Evolutionary conservation across 106 monocot species (phyloP).

Genomic region (Dendrobium chrysotoxum): DNA sequence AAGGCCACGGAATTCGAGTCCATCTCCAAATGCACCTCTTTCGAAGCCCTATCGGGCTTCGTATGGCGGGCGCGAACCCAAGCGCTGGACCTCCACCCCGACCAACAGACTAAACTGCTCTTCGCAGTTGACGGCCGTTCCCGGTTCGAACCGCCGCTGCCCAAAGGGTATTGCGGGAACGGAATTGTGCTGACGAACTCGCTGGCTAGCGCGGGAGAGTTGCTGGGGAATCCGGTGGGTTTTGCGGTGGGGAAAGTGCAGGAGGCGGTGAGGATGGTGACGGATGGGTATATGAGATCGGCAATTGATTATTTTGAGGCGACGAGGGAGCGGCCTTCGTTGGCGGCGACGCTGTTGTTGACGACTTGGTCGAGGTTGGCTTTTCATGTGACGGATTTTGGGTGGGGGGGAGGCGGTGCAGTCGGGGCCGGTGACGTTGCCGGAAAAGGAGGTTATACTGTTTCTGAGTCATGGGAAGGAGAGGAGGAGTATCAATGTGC

Average conservation of each 20-base stretch:
- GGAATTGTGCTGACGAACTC: conserved; percentile 79
- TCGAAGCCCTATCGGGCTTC: conserved; percentile 61
- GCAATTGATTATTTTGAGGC: conserved; percentile 78
- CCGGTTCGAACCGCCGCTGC: conserved; percentile 61
- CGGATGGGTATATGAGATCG: conserved; percentile 61
- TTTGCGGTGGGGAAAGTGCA: conserved; percentile 41
- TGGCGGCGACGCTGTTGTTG: conserved; percentile 52
- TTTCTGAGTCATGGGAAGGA: conserved; percentile 78
- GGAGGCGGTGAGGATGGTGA: conserved; percentile 55
- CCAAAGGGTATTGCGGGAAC: conserved; percentile 76
- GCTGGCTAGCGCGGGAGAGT: conserved; percentile 38
- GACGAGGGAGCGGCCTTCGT: conserved; percentile 56
- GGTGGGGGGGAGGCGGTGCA: conserved; percentile 75
- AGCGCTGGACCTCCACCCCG: conserved; percentile 32
- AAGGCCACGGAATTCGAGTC: conserved; percentile 25
- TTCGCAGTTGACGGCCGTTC: conserved; percentile 74
- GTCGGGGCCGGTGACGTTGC: conserved; percentile 72
- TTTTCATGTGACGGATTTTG: conserved; percentile 74
- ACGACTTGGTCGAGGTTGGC: conserved; percentile 75
- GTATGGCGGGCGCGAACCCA: conserved; percentile 64
- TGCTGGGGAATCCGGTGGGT: conserved; percentile 36
- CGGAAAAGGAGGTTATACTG: conserved; percentile 80
- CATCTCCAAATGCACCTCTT: conserved; percentile 41
- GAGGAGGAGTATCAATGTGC: conserved; percentile 77
- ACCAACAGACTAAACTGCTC: conserved; percentile 66